Conservation (phyloP, 768 basidiomycete species). For the Roridomyces roridus region DNA sequence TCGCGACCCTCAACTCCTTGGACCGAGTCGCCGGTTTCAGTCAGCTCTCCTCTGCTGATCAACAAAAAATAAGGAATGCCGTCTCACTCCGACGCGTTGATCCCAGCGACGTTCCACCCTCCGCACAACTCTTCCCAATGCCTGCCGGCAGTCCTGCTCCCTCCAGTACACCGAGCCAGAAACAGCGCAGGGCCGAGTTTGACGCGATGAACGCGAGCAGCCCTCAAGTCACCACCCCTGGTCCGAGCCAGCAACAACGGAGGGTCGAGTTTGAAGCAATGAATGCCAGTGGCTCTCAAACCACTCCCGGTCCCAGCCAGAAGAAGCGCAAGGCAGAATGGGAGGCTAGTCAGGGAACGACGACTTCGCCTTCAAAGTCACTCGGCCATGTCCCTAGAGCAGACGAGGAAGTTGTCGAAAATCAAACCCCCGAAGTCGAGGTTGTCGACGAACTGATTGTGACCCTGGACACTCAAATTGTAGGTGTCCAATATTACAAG, state of each 20-base stretch:
- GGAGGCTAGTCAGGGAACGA: constrained; percentile 28
- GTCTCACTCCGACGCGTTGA: constrained; percentile 60
- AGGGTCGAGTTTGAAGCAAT: constrained; percentile 38
- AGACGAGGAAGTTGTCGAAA: constrained; percentile 51
- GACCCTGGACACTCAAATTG: constrained; percentile 63
- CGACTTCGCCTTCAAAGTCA: constrained; percentile 24
- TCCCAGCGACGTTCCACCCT: constrained; percentile 59
- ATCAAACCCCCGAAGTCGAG: constrained; percentile 51
- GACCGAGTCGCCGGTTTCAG: constrained; percentile 56
- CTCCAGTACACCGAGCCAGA: constrained; percentile 31
- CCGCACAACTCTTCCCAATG: constrained; percentile 42
- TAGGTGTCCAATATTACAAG: constrained; percentile 85
- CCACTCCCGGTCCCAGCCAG: constrained; percentile 33
- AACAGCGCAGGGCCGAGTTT: constrained; percentile 50
- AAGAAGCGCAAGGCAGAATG: constrained; percentile 52
- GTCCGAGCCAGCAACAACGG: constrained; percentile 48
- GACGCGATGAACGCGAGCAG: constrained; percentile 9
- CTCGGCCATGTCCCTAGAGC: constrained; percentile 12
- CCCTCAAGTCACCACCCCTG: neutral
- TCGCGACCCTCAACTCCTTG: constrained; percentile 48
- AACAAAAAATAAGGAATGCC: constrained; percentile 66
- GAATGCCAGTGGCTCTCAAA: too few relatives aligned
- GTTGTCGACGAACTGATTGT: constrained; percentile 72
- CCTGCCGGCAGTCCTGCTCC: constrained; percentile 3
- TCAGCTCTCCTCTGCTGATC: constrained; percentile 64